Conservation (phyloP, 768 basidiomycete genomes). For the Chlorophyllum brunneum region DNA sequence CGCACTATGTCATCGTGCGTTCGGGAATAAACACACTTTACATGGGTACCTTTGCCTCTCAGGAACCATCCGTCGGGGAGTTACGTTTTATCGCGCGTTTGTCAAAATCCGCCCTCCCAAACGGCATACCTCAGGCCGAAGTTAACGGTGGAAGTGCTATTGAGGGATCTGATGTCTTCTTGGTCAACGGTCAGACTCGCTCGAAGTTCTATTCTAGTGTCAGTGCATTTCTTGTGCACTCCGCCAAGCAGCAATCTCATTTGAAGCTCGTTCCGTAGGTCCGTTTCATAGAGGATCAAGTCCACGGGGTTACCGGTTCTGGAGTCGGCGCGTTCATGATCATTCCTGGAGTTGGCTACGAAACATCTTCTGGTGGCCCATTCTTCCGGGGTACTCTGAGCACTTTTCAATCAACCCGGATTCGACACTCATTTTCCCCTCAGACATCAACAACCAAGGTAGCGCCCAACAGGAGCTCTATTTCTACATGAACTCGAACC, state of each 20-base stretch:
- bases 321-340: constrained; percentile 44
- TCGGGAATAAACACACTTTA: constrained; percentile 42
- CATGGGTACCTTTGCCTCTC: constrained; percentile 42
- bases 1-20: constrained; percentile 43
- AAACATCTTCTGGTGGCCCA: constrained; percentile 44
- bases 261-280: constrained; percentile 22
- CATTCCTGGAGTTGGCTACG: constrained; percentile 41
- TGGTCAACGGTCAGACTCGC: constrained; percentile 40
- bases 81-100: constrained; percentile 46
- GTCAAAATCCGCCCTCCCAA: constrained; percentile 34
- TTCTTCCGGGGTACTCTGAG: constrained; percentile 39
- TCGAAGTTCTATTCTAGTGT: constrained; percentile 48
- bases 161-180: constrained; percentile 45
- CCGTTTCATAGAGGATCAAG: constrained; percentile 47
- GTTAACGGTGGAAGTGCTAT: constrained; percentile 39
- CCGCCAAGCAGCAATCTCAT: neutral
- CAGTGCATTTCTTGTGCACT: constrained; percentile 8
- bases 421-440: neutral
- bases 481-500: constrained; percentile 45
- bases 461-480: constrained; percentile 44
- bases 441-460: constrained; percentile 47
- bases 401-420: neutral
- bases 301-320: constrained; percentile 44
- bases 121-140: constrained; percentile 34
- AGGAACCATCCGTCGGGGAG: constrained; percentile 44